Conservation (phyloP, 2,329 filamentous ascomycete species). For the Teratosphaeriaceae sp. region DNA sequence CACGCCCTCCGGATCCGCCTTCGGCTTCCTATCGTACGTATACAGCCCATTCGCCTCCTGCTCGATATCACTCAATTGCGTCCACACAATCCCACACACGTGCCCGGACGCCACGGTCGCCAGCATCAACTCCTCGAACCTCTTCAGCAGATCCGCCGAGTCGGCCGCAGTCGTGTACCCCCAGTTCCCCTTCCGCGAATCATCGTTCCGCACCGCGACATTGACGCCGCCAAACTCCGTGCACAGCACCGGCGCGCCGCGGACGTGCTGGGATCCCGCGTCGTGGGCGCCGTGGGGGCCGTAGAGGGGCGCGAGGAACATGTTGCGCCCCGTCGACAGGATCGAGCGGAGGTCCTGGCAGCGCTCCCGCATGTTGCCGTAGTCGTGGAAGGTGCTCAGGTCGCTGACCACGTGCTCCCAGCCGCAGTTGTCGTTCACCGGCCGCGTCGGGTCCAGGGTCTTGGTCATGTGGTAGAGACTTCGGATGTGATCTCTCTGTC, state of each 20-base stretch:
- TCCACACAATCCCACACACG: slow-evolving; percentile 59
- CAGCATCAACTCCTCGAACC: slow-evolving; percentile 53
- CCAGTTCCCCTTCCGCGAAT: slow-evolving; percentile 47
- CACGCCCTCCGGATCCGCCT: too few relatives aligned
- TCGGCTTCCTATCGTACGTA: slow-evolving; percentile 55
- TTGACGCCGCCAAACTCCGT: slow-evolving; percentile 65
- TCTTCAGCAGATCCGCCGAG: slow-evolving; percentile 50
- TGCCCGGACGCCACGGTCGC: slow-evolving; percentile 52
- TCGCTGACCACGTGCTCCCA: slow-evolving; percentile 63
- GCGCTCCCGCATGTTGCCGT: slow-evolving; percentile 53
- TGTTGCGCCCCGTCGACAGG: slow-evolving; percentile 47
- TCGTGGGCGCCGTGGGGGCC: slow-evolving; percentile 32
- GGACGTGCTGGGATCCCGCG: slow-evolving; percentile 44
- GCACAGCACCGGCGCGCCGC: slow-evolving; percentile 56
- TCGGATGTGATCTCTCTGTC: slow-evolving; percentile 59
- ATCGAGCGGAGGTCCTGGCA: slow-evolving; percentile 50
- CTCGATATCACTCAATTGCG: slow-evolving; percentile 56
- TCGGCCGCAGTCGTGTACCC: slow-evolving; percentile 62
- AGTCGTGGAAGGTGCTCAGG: slow-evolving; percentile 63
- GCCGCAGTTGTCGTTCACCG: slow-evolving; percentile 65
- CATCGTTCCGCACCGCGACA: slow-evolving; percentile 46
- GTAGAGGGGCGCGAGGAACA: slow-evolving; percentile 48
- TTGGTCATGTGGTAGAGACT: slow-evolving; percentile 60
- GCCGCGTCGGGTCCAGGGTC: slow-evolving; percentile 55
- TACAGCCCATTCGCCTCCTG: slow-evolving; percentile 64